phyloP scores from a whole-genome alignment of 2,329 filamentous ascomycete genomes.

The Cladorrhinum sp. region DNA sequence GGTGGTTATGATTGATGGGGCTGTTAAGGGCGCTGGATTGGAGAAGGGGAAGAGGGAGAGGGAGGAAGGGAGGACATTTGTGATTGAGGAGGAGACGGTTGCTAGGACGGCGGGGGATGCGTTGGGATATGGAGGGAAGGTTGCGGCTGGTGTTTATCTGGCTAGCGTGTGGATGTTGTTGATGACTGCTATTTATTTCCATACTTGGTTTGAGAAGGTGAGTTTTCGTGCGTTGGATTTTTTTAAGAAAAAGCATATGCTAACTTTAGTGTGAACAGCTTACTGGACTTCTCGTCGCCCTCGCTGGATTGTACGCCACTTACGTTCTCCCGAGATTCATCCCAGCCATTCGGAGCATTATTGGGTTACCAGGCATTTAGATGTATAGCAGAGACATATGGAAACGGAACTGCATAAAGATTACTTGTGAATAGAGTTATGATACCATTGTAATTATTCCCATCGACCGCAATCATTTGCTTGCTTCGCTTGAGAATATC shows the following conservation, averaged over 20 bases:
- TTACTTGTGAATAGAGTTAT: neutral
- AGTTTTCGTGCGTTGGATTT: slow-evolving; percentile 26
- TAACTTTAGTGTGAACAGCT: slow-evolving; percentile 38
- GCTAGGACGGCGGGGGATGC: slow-evolving; percentile 22
- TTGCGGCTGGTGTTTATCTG: slow-evolving; percentile 61
- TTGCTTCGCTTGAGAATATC: neutral
- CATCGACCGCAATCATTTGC: neutral
- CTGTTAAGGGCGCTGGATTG: slow-evolving; percentile 57
- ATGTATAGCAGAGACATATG: slow-evolving; percentile 1
- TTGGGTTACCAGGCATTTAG: slow-evolving; percentile 53
- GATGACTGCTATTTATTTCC: slow-evolving; percentile 98
- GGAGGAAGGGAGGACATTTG: no score
- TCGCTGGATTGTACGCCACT: slow-evolving; percentile 45
- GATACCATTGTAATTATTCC: slow-evolving; percentile 4
- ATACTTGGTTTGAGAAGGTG: slow-evolving; percentile 98
- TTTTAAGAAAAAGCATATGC: slow-evolving; percentile 2
- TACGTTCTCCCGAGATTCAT: slow-evolving; percentile 53
- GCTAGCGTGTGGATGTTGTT: slow-evolving; percentile 93
- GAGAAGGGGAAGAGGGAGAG: slow-evolving; percentile 37
- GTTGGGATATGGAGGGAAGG: slow-evolving; percentile 50
- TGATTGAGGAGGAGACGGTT: slow-evolving; percentile 29
- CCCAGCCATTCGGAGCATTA: slow-evolving; percentile 42
- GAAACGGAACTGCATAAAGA: neutral
- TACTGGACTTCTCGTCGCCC: slow-evolving; percentile 52
- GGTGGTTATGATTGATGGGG: slow-evolving; percentile 64